Evolutionary conservation across 2,329 filamentous ascomycete genomes (phyloP).

Genomic region (Drechslerella coelobrocha): DNA sequence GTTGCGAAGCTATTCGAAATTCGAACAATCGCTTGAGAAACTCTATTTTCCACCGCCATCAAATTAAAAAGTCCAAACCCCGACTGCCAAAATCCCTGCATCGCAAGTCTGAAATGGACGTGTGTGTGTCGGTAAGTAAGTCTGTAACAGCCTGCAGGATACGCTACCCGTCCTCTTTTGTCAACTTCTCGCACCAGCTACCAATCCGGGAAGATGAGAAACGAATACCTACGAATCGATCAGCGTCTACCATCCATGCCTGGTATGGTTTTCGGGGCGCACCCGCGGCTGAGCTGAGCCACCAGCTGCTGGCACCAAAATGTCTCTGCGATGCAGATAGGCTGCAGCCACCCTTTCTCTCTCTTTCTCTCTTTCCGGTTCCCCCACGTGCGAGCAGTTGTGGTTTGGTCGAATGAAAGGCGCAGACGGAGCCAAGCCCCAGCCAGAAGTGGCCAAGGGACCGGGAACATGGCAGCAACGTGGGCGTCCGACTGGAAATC

Average conservation of each 20-base stretch:
- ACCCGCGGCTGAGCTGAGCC: constrained; percentile 4
- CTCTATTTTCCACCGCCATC: background rate
- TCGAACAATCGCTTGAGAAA: constrained; percentile 43
- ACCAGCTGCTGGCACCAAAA: background rate
- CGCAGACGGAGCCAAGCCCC: background rate
- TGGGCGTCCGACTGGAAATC: background rate
- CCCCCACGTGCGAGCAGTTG: background rate
- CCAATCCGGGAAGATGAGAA: background rate
- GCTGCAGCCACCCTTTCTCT: background rate
- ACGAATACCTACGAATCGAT: background rate
- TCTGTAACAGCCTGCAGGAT: too few species aligned
- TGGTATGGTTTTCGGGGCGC: constrained; percentile 1
- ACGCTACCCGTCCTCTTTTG: too few species aligned
- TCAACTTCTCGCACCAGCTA: constrained; percentile 6
- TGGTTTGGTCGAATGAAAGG: background rate
- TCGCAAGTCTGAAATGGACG: background rate
- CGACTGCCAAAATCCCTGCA: constrained; percentile 2
- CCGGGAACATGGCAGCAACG: constrained; percentile 2
- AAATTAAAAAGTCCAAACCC: constrained; percentile 18
- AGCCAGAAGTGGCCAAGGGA: background rate
- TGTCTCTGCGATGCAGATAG: background rate
- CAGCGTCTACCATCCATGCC: background rate
- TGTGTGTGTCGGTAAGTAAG: too few species aligned
- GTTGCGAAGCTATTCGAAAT: constrained; percentile 8
- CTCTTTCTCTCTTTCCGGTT: background rate